phyloP scores from a whole-genome alignment of 2,329 filamentous ascomycete species.

The Seiridium unicorne region DNA sequence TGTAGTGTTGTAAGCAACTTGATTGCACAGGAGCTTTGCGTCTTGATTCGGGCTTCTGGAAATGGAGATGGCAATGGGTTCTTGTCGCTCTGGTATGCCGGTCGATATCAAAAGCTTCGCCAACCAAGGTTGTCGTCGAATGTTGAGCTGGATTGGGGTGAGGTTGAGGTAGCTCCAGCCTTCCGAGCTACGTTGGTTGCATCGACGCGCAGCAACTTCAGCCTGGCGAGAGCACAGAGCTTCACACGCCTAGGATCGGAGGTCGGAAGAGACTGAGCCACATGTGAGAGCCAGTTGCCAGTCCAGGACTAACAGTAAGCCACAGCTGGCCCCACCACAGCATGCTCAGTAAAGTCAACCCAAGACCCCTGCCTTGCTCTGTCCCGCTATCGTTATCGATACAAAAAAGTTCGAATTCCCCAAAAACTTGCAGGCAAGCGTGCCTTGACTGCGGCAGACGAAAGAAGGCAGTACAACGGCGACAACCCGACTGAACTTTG shows the following conservation, averaged over 20 bases:
- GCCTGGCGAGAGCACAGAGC: background rate
- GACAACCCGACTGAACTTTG: no score
- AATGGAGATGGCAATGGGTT: no score
- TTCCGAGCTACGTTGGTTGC: conserved; percentile 5
- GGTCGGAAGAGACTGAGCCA: conserved; percentile 4
- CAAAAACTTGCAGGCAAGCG: no score
- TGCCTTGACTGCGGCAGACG: background rate
- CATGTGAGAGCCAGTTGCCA: background rate
- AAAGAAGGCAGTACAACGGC: background rate
- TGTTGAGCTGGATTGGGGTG: background rate
- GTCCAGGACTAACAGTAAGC: background rate
- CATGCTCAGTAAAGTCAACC: background rate
- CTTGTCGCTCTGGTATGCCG: background rate
- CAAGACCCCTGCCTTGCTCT: background rate
- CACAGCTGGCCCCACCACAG: background rate
- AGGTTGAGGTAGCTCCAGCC: conserved; percentile 5
- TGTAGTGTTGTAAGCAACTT: background rate
- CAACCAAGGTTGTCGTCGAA: background rate
- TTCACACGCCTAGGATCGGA: background rate
- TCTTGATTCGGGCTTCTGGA: background rate
- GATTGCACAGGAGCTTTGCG: background rate
- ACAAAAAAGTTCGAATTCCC: no score
- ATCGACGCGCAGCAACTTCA: conserved; percentile 5
- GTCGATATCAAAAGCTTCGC: background rate
- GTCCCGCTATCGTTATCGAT: conserved; percentile 5